These are phyloP conservation scores for Pleurotus platypus DNA, from an alignment of 768 basidiomycete genomes.

Conservation along the genomic window DNA sequence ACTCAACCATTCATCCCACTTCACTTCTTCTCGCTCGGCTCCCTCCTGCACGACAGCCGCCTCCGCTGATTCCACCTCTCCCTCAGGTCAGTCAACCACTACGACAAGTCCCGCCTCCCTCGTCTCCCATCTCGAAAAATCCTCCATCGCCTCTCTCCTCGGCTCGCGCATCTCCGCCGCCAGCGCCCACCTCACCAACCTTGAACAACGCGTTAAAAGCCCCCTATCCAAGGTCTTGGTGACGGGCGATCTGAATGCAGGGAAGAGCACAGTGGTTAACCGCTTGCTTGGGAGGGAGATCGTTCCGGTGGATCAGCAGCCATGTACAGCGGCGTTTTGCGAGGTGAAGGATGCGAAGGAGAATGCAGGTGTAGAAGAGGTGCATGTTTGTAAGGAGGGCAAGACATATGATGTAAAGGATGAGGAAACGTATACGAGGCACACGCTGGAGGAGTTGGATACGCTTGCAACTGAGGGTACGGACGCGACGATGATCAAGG, in stretches of 20 bases:
- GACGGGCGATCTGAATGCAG: slow-evolving; percentile 96
- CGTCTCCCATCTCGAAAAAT: slow-evolving; percentile 89
- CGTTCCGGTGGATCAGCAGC: slow-evolving; percentile 98
- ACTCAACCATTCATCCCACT: slow-evolving; percentile 63
- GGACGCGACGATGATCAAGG: slow-evolving; percentile 69
- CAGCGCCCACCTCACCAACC: slow-evolving; percentile 76
- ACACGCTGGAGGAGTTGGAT: slow-evolving; percentile 68
- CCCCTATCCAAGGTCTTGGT: slow-evolving; percentile 95
- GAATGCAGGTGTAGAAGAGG: slow-evolving; percentile 77
- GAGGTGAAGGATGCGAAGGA: slow-evolving; percentile 91
- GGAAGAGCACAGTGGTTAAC: slow-evolving; percentile 98
- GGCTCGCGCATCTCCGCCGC: slow-evolving; percentile 79
- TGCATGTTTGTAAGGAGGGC: slow-evolving; percentile 76
- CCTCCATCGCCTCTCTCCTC: slow-evolving; percentile 87
- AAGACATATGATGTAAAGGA: slow-evolving; percentile 66
- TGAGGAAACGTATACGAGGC: slow-evolving; percentile 72
- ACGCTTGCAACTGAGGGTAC: slow-evolving; percentile 69
- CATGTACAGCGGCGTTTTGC: slow-evolving; percentile 95
- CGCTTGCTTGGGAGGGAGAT: slow-evolving; percentile 86
- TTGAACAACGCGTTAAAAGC: slow-evolving; percentile 84
- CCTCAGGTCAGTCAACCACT: slow-evolving; percentile 19
- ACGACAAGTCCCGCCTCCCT: slow-evolving; percentile 56
- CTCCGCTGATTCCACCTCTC: no score
- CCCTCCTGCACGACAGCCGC: no score
- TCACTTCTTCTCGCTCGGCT: no score